Base-by-base conservation (phyloP, 331 rosid genomes). In the Malus hybrid region DNA sequence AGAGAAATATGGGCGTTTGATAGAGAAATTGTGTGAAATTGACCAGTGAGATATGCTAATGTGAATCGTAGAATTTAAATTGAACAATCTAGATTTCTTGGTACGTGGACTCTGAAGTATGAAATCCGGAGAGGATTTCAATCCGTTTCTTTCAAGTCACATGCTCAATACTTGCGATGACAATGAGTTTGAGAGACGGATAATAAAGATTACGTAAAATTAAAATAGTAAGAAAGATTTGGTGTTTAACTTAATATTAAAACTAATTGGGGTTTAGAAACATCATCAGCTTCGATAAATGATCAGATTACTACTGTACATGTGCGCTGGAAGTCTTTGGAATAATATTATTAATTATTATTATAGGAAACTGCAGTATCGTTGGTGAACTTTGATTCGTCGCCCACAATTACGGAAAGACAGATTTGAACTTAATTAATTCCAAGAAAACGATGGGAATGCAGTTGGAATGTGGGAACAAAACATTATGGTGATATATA, bases 61-160 rank as follows among this genome's bases (percentile, higher is more conserved):
- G 12, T 8, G 3, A 3, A 9, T 39, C 4, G 1, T 0, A 9
- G 0, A 39, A 39, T 39, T 39, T 39, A 39, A 39, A 39, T 9
- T 39, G 46, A 39, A 39, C 46, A 39, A 0, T 39, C 12, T 39
- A 39, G 1, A 39, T 39, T 39, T 9, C 12, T 39, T 39, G 11
- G 11, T 36, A 39, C 1, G 4, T 39, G 4, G 12, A 39, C 12
- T 39, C 4, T 1, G 3, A 39, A 36, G 3, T 36, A 36, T 36
- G 1, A 36, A 1, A 36, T 36, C 4, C 4, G 11, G 0, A 36
- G 44, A 36, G 44, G 44, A 36, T 36, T 36, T 36, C 44, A 36
- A 36, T 36, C 3, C 12, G 16, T 64, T 68, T 72, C 22, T 69
- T 73, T 33, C 75, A 60, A 29, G 31, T 81, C 81, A 59, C 84